phyloP scores from a whole-genome alignment of 2,329 filamentous ascomycete species.

The Pseudopithomyces maydicus region DNA sequence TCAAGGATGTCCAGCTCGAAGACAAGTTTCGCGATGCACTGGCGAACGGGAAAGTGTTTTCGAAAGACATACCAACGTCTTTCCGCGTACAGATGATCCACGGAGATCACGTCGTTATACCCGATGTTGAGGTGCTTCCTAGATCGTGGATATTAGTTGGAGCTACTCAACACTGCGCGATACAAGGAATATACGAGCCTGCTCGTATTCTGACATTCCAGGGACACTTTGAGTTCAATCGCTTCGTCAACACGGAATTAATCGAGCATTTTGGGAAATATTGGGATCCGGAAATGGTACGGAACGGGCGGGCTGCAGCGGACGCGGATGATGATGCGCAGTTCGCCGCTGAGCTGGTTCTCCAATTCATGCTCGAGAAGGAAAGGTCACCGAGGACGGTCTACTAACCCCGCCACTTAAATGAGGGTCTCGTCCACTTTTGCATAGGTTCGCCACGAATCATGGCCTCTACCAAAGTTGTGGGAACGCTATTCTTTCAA shows the following conservation, averaged over 20 bases:
- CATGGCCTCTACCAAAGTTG: background rate
- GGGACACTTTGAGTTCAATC: conserved; percentile 53
- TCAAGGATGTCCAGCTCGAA: conserved; percentile 25
- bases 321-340: conserved; percentile 36
- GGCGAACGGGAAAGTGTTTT: background rate
- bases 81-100: conserved; percentile 49
- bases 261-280: conserved; percentile 42
- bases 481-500: background rate
- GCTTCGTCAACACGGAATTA: conserved; percentile 47
- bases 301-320: conserved; percentile 22
- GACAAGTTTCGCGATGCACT: conserved; percentile 17
- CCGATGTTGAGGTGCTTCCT: conserved; percentile 19
- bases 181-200: conserved; percentile 48
- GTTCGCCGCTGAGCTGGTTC: conserved; percentile 36
- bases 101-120: conserved; percentile 35
- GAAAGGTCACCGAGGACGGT: conserved; percentile 7
- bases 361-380: conserved; percentile 37
- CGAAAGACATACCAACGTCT: conserved; percentile 8
- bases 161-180: conserved; percentile 37
- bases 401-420: conserved; percentile 25
- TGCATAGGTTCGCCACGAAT: background rate
- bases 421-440: background rate
- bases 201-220: conserved; percentile 49
- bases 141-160: conserved; percentile 26
- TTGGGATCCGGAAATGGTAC: conserved; percentile 26